Conservation (phyloP, 495 filamentous ascomycete genomes). For the Lophiostoma macrostomum region DNA sequence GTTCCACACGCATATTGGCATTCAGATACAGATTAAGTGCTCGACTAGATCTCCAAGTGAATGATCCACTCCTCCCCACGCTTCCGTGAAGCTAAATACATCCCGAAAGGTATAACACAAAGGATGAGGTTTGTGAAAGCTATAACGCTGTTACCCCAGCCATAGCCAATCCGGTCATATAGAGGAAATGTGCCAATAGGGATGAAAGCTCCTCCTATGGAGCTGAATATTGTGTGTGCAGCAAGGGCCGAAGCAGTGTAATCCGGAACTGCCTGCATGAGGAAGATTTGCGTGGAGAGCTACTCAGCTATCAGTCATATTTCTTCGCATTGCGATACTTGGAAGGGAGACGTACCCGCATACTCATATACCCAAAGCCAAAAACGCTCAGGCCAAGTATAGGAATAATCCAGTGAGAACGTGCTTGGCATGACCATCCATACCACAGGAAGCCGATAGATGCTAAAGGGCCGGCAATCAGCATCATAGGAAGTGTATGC, state of each 20-base stretch:
- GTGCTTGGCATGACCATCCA: conserved; percentile 30
- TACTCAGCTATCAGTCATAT: neutral
- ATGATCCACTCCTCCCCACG: neutral
- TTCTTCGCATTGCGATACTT: too few species aligned
- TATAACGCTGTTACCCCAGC: conserved; percentile 8
- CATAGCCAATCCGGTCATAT: conserved; percentile 4
- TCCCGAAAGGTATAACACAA: neutral
- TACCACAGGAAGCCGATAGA: conserved; percentile 33
- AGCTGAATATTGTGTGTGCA: conserved; percentile 21
- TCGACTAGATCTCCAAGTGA: too few species aligned
- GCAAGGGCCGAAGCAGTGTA: conserved; percentile 16
- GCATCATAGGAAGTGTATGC: conserved; percentile 23
- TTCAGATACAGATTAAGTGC: too few species aligned
- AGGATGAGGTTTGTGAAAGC: conserved; percentile 4
- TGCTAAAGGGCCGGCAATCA: conserved; percentile 18
- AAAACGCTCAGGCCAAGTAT: conserved; percentile 23
- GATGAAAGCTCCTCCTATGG: conserved; percentile 12
- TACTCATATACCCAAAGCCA: conserved; percentile 27
- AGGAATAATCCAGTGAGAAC: conserved; percentile 33
- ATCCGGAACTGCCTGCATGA: conserved; percentile 14
- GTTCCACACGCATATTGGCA: too few species aligned
- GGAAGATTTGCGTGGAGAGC: conserved; percentile 14
- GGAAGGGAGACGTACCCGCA: conserved; percentile 5
- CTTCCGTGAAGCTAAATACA: neutral
- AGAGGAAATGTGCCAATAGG: conserved; percentile 1